Evolutionary conservation across 495 filamentous ascomycete genomes (phyloP), one percentile per base, ranked within the genome.

Genomic region (Wilcoxina mikolae): DNA sequence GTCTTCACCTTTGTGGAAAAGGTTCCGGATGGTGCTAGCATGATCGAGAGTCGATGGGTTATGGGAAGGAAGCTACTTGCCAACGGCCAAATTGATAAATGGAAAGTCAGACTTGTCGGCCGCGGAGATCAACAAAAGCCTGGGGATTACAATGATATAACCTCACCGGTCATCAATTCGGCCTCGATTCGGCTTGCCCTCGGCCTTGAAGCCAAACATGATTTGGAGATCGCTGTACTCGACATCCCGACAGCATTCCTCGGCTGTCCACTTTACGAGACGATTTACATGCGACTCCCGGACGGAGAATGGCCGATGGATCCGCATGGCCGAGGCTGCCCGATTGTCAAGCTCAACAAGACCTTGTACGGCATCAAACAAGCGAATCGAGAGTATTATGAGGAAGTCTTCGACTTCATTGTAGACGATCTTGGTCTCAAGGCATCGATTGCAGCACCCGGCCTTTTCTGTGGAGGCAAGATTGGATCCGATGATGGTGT

Each of bases 81-180:
- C 4, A 23, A 50, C 23, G 24, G 46, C 10, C 4, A 4, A 7
- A 25, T 50, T 24, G 18, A 24, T 7, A 50, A 50, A 23, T 28
- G 10, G 7, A 60, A 62, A 17, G 58, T 44, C 0, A 11, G 49
- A 9, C 33, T 62, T 3, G 60, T 57, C 0, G 29, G 47, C n/a
- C n/a, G n/a, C n/a, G n/a, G n/a, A n/a, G n/a, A n/a, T n/a, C n/a
- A n/a, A n/a, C n/a, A n/a, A n/a, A n/a, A n/a, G n/a, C n/a, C n/a
- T n/a, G n/a, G n/a, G n/a, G n/a, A n/a, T n/a, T n/a, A n/a, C n/a
- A n/a, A n/a, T n/a, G n/a, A n/a, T n/a, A n/a, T n/a, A n/a, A n/a
- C n/a, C n/a, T n/a, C n/a, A n/a, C n/a, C n/a, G n/a, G n/a, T n/a
- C n/a, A n/a, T n/a, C n/a, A n/a, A n/a, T n/a, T n/a, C n/a, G n/a